These are phyloP conservation scores for Oehlia diaphana DNA, from an alignment of 192 early-diverging fungal species.

Conservation along the genomic window DNA sequence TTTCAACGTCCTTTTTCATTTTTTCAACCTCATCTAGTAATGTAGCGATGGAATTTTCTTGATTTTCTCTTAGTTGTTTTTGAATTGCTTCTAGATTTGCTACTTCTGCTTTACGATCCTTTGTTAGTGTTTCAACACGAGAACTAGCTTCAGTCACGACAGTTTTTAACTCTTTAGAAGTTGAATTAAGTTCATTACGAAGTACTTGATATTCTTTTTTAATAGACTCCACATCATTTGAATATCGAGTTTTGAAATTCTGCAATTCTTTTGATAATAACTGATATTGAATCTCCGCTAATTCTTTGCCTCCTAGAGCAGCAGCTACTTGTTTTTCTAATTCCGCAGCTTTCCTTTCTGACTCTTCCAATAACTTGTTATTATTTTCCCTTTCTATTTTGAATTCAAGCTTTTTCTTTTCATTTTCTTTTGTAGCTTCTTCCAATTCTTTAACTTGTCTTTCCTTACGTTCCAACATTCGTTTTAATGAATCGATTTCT, in stretches of 20 bases:
- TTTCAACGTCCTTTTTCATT: slow-evolving; percentile 23
- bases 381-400: slow-evolving; percentile 26
- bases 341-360: slow-evolving; percentile 15
- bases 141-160: not conserved
- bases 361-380: slow-evolving; percentile 16
- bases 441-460: slow-evolving; percentile 26
- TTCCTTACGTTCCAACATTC: slow-evolving; percentile 31
- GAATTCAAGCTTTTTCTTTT: slow-evolving; percentile 15
- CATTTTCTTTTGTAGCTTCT: not conserved
- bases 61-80: slow-evolving; percentile 20
- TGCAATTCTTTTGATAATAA: slow-evolving; percentile 29
- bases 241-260: slow-evolving; percentile 22
- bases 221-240: slow-evolving; percentile 22
- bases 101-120: not conserved
- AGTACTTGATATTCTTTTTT: slow-evolving; percentile 18
- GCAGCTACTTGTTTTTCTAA: slow-evolving; percentile 17
- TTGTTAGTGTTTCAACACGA: slow-evolving; percentile 18
- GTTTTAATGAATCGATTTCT: slow-evolving; percentile 29
- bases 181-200: slow-evolving; percentile 4
- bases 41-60: slow-evolving; percentile 17
- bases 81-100: slow-evolving; percentile 15
- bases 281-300: slow-evolving; percentile 11
- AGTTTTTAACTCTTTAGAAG: not conserved
- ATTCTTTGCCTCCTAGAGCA: slow-evolving; percentile 9
- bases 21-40: slow-evolving; percentile 12